Percentiles rank a stretch among this genome's conserved stretches.
Conservation (phyloP, 78 protist species). For the Kipferlia bialata region DNA sequence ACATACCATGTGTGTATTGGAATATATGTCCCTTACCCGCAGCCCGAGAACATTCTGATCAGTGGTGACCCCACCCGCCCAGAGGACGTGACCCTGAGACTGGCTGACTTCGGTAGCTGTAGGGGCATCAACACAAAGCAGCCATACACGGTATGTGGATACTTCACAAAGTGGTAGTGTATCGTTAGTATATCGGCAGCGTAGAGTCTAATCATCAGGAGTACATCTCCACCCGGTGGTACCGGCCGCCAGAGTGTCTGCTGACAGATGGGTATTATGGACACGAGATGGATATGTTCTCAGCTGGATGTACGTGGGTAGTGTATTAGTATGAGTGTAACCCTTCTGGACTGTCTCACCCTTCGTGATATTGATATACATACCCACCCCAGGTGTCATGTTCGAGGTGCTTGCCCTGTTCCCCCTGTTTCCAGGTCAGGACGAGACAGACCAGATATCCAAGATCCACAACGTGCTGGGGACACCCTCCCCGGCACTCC, state of each 20-base stretch:
- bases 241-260: constrained; percentile 66
- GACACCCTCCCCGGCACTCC: constrained; percentile 37
- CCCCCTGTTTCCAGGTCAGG: constrained; percentile 77
- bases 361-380: too few species aligned
- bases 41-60: constrained; percentile 76
- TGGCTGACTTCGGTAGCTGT: constrained; percentile 75
- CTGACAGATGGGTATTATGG: constrained; percentile 71
- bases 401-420: constrained; percentile 48
- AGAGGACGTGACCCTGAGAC: constrained; percentile 51
- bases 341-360: too few species aligned
- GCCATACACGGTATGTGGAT: constrained; percentile 76
- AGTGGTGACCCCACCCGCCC: constrained; percentile 34
- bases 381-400: too few species aligned
- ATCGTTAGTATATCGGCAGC: too few species aligned
- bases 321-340: not conserved
- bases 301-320: constrained; percentile 51
- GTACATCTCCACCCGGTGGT: constrained; percentile 74
- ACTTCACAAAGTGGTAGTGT: too few species aligned
- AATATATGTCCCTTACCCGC: too few species aligned
- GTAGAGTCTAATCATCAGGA: too few species aligned
- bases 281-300: constrained; percentile 82
- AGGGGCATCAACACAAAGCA: constrained; percentile 64
- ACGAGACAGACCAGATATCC: constrained; percentile 73
- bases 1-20: too few species aligned
- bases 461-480: constrained; percentile 72